phyloP scores from a whole-genome alignment of 495 filamentous ascomycete species.

The Pyronema omphalodes region DNA sequence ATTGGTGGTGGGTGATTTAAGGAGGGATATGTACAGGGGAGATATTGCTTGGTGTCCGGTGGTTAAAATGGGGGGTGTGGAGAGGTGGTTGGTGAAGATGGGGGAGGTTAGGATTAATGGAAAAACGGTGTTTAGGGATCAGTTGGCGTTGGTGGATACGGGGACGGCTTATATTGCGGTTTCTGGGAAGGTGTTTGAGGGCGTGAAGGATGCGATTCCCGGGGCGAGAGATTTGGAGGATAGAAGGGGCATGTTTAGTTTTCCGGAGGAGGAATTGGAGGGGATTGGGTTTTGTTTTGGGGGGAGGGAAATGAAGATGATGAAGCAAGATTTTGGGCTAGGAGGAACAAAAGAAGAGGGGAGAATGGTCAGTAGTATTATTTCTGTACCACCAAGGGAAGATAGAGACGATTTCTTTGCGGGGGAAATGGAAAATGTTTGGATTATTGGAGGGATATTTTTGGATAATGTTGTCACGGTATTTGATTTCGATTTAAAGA shows the following conservation, averaged over 20 bases:
- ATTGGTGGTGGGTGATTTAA: background rate
- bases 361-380: background rate
- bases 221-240: background rate
- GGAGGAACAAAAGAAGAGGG: background rate
- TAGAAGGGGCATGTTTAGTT: background rate
- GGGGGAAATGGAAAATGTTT: background rate
- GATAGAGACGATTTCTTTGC: background rate
- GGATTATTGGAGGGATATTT: background rate
- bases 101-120: background rate
- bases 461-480: constrained; percentile 3
- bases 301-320: background rate
- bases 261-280: background rate
- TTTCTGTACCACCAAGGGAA: background rate
- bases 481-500: background rate
- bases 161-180: background rate
- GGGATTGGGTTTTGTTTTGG: background rate
- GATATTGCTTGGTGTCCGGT: background rate
- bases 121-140: background rate
- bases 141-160: background rate
- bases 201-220: background rate
- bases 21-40: background rate
- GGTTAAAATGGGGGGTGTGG: background rate
- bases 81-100: background rate
- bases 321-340: background rate
- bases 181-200: background rate